A percentile compares a stretch with the other conserved stretches of the same genome.
Evolutionary conservation across 805 yeast species (phyloP).

Genomic region (Zygoascus flipseniorum): DNA sequence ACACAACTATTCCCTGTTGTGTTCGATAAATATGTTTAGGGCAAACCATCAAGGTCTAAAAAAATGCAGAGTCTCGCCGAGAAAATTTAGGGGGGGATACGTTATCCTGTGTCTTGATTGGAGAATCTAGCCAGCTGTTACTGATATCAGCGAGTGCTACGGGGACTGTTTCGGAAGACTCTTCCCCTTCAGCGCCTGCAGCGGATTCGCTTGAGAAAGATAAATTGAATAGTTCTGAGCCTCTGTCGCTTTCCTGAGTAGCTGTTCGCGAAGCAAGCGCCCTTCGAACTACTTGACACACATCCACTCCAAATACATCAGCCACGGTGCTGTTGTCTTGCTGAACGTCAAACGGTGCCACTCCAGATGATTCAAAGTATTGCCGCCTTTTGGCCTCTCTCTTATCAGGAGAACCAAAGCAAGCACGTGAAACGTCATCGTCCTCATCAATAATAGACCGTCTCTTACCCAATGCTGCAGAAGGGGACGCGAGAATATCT

Average conservation of each 20-base stretch:
- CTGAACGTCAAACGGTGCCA: conserved; percentile 11
- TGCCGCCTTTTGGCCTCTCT: conserved; percentile 21
- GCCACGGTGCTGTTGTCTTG: conserved; percentile 25
- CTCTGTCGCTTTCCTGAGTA: neutral
- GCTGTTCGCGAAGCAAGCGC: conserved; percentile 27
- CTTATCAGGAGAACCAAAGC: conserved; percentile 32
- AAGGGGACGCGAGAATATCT: conserved; percentile 23
- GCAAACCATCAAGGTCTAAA: neutral
- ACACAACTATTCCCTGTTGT: neutral
- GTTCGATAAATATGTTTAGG: neutral
- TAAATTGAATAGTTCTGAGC: neutral
- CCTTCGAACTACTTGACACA: conserved; percentile 41
- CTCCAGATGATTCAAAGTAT: conserved; percentile 22
- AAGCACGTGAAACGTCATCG: conserved; percentile 26
- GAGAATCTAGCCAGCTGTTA: conserved; percentile 14
- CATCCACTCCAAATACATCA: conserved; percentile 52
- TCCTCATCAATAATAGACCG: conserved; percentile 19
- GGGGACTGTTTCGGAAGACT: neutral
- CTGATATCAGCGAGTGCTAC: neutral
- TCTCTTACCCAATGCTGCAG: conserved; percentile 3
- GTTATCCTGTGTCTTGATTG: conserved; percentile 15
- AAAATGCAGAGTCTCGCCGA: conserved; percentile 11
- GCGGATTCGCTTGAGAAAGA: neutral
- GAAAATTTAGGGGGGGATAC: neutral
- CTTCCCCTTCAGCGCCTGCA: neutral